A percentile compares a stretch with the other conserved stretches of the same genome.
Evolutionary conservation across 2,329 filamentous ascomycete species (phyloP).

Genomic region (Neopestalotiopsis clavispora): DNA sequence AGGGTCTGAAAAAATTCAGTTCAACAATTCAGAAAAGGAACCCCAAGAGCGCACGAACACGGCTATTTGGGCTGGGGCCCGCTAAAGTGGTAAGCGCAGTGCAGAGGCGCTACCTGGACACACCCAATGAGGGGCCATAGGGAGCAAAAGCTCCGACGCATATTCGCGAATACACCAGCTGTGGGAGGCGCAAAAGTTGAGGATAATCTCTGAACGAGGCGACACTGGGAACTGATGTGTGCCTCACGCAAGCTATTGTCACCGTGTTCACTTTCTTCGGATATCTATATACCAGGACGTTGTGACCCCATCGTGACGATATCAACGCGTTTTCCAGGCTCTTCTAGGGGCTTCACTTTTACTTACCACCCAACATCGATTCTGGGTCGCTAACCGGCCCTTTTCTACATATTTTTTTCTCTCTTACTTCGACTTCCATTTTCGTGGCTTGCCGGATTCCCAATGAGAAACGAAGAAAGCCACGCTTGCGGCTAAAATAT

Average conservation of each 20-base stretch:
- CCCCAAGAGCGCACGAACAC: constrained; percentile 4
- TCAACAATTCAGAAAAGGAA: background rate
- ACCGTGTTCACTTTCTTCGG: background rate
- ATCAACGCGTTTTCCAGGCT: background rate
- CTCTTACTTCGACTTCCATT: background rate
- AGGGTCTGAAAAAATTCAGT: background rate
- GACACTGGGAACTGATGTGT: background rate
- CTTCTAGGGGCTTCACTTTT: background rate
- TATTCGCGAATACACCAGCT: constrained; percentile 5
- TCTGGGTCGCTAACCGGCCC: background rate
- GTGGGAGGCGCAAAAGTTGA: constrained; percentile 1
- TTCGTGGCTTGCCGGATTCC: background rate
- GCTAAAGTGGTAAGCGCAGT: constrained; percentile 14
- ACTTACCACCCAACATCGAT: background rate
- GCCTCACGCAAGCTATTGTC: background rate
- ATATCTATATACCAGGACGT: background rate
- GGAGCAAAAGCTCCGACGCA: constrained; percentile 11
- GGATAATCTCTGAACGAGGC: background rate
- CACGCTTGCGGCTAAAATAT: background rate
- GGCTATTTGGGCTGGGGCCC: constrained; percentile 3
- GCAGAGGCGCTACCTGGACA: background rate
- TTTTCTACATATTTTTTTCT: background rate
- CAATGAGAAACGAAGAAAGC: background rate
- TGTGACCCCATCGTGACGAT: constrained; percentile 1
- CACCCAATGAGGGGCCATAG: background rate